Conservation (phyloP, 2,329 filamentous ascomycete genomes). For the Juglanconis oblonga region DNA sequence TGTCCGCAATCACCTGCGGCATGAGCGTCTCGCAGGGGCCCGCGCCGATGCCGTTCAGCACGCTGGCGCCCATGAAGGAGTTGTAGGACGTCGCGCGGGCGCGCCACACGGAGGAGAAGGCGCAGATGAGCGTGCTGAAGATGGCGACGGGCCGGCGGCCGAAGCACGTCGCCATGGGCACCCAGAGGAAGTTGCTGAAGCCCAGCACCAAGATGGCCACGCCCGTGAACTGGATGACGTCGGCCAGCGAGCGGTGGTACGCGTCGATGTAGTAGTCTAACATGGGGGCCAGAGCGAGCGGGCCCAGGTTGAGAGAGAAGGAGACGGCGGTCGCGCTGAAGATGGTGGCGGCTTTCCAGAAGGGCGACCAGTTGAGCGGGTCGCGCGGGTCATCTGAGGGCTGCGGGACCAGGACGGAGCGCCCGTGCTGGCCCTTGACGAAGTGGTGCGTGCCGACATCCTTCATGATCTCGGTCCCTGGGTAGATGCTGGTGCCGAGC, state of each 20-base stretch:
- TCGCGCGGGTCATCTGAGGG: slow-evolving; percentile 46
- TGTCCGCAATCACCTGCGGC: slow-evolving; percentile 61
- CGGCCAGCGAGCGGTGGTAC: slow-evolving; percentile 50
- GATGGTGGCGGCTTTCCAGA: slow-evolving; percentile 40
- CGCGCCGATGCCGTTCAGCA: slow-evolving; percentile 61
- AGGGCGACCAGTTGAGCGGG: slow-evolving; percentile 46
- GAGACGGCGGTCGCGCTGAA: slow-evolving; percentile 33
- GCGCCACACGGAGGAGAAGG: slow-evolving; percentile 45
- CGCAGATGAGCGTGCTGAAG: slow-evolving; percentile 40
- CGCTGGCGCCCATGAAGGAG: slow-evolving; percentile 62
- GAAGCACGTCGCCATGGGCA: slow-evolving; percentile 44
- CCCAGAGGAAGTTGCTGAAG: slow-evolving; percentile 53
- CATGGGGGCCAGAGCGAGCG: slow-evolving; percentile 48
- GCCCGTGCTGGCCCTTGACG: slow-evolving; percentile 47
- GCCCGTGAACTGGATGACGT: slow-evolving; percentile 48
- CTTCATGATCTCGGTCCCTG: slow-evolving; percentile 37
- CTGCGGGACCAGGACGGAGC: slow-evolving; percentile 46
- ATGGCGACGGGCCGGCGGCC: slow-evolving; percentile 48
- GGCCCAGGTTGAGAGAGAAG: slow-evolving; percentile 40
- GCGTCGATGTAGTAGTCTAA: slow-evolving; percentile 55
- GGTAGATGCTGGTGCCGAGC: slow-evolving; percentile 32
- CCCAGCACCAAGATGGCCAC: slow-evolving; percentile 46
- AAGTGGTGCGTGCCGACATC: slow-evolving; percentile 62
- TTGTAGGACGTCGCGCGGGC: slow-evolving; percentile 55
- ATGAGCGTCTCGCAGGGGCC: slow-evolving; percentile 62